phyloP scores from a whole-genome alignment of 352 stramenopile genomes.

The Albugo candida region DNA sequence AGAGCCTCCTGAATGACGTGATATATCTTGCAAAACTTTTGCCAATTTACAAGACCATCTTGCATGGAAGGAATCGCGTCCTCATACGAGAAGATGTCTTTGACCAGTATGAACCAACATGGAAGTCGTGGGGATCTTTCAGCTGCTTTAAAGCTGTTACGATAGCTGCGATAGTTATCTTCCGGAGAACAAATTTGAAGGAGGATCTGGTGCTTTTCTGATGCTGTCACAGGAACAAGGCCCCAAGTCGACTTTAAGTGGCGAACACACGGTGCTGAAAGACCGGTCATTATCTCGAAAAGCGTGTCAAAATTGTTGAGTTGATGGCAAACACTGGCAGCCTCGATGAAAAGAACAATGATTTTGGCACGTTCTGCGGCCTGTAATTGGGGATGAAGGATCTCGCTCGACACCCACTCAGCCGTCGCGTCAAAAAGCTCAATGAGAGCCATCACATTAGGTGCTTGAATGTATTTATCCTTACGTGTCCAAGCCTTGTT shows the following conservation, averaged over 20 bases:
- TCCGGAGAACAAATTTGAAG: constrained; percentile 65
- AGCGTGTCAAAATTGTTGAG: constrained; percentile 83
- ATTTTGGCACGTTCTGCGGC: constrained; percentile 61
- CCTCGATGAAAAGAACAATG: constrained; percentile 71
- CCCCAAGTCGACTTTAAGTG: constrained; percentile 74
- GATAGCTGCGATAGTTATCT: constrained; percentile 75
- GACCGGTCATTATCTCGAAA: constrained; percentile 59
- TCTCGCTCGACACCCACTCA: constrained; percentile 77
- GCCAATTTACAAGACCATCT: constrained; percentile 69
- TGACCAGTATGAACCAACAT: constrained; percentile 75
- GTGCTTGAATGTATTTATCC: constrained; percentile 58
- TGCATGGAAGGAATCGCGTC: constrained; percentile 72
- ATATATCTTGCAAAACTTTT: constrained; percentile 73
- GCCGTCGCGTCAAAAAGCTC: constrained; percentile 71
- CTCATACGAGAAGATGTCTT: constrained; percentile 76
- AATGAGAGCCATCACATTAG: constrained; percentile 65
- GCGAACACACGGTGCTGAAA: constrained; percentile 62
- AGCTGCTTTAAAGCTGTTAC: constrained; percentile 51
- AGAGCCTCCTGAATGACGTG: constrained; percentile 59
- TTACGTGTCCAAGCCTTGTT: constrained; percentile 77
- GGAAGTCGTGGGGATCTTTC: constrained; percentile 58
- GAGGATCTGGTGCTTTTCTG: constrained; percentile 67
- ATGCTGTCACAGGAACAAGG: constrained; percentile 29
- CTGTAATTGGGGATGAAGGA: constrained; percentile 68
- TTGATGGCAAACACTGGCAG: constrained; percentile 57